Percentiles rank a stretch among this genome's conserved stretches.
Conservation (phyloP, 2,329 filamentous ascomycete species). For the Diaporthe caulivora region DNA sequence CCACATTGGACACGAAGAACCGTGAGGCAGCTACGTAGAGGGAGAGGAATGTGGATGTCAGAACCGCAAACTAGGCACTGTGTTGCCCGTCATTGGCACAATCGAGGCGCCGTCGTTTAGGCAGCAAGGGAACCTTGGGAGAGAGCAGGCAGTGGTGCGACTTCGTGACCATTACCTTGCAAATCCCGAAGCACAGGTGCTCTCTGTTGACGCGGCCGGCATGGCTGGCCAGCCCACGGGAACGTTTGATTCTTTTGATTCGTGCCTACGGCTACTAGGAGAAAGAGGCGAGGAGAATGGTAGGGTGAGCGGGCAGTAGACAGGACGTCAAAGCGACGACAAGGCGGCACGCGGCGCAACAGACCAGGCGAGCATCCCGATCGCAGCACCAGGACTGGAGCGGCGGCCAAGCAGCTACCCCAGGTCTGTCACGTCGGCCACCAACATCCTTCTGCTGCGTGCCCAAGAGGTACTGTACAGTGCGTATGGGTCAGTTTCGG, state of each 20-base stretch:
- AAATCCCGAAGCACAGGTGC: slow-evolving; percentile 13
- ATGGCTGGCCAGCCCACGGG: slow-evolving; percentile 22
- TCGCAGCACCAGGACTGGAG: neutral
- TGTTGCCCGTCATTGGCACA: neutral
- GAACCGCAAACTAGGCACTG: neutral
- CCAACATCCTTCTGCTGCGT: slow-evolving; percentile 2
- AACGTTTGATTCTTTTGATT: neutral
- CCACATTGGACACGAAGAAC: slow-evolving; percentile 6
- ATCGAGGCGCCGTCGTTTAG: neutral
- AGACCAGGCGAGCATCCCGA: slow-evolving; percentile 12
- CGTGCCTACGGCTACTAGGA: slow-evolving; percentile 21
- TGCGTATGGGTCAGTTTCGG: slow-evolving; percentile 6
- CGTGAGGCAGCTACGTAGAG: neutral
- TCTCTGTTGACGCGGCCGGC: neutral
- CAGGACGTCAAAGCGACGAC: slow-evolving; percentile 21
- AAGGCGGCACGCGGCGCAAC: slow-evolving; percentile 28
- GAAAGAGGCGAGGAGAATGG: neutral
- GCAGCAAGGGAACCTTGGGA: slow-evolving; percentile 23
- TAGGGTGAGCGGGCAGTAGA: neutral
- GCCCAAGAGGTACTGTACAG: slow-evolving; percentile 4
- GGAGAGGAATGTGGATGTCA: neutral
- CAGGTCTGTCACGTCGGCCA: slow-evolving; percentile 5
- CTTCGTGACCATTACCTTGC: neutral
- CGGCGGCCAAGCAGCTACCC: neutral
- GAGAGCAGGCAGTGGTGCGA: slow-evolving; percentile 10